Percentiles rank a stretch among this genome's conserved stretches.
These are phyloP conservation scores for Ceratopteris richardii DNA, from an alignment of 75 land plant species.

Conservation along the genomic window DNA sequence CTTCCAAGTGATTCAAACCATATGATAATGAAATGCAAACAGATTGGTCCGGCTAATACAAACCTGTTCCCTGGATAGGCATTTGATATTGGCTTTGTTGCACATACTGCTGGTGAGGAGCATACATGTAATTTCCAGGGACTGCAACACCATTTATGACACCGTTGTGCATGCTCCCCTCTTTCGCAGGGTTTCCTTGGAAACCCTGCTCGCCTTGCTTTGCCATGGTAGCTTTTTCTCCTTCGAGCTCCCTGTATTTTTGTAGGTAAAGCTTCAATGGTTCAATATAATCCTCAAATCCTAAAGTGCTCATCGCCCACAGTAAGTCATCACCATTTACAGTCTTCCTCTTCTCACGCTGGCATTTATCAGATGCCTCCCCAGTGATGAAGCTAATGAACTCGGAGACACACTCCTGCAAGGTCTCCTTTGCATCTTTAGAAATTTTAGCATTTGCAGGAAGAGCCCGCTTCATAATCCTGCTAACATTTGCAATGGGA, in stretches of 20 bases:
- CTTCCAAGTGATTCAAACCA: too few species aligned
- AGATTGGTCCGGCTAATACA: too few species aligned
- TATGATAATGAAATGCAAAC: too few species aligned
- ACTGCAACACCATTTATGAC: too few species aligned
- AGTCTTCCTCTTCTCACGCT: conserved; percentile 70
- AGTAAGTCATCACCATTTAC: conserved; percentile 72
- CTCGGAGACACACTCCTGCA: conserved; percentile 80
- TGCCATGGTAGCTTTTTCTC: conserved; percentile 16
- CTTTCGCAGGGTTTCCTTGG: too few species aligned
- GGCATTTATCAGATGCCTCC: conserved; percentile 74
- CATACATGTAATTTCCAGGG: too few species aligned
- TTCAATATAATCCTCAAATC: conserved; percentile 72
- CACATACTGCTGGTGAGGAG: too few species aligned
- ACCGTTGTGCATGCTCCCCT: too few species aligned
- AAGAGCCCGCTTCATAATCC: conserved; percentile 68
- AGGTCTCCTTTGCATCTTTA: conserved; percentile 75
- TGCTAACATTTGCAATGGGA: conserved; percentile 68
- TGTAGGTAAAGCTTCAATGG: conserved; percentile 65
- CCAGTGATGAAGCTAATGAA: conserved; percentile 80
- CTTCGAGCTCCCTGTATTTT: conserved; percentile 62
- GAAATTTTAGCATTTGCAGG: conserved; percentile 73
- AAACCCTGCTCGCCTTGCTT: too few species aligned
- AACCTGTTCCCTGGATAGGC: too few species aligned
- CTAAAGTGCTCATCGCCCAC: conserved; percentile 77
- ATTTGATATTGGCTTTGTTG: too few species aligned